These are phyloP conservation scores for Neurospora sp. DNA, from an alignment of 495 filamentous ascomycete genomes.

Conservation along the genomic window DNA sequence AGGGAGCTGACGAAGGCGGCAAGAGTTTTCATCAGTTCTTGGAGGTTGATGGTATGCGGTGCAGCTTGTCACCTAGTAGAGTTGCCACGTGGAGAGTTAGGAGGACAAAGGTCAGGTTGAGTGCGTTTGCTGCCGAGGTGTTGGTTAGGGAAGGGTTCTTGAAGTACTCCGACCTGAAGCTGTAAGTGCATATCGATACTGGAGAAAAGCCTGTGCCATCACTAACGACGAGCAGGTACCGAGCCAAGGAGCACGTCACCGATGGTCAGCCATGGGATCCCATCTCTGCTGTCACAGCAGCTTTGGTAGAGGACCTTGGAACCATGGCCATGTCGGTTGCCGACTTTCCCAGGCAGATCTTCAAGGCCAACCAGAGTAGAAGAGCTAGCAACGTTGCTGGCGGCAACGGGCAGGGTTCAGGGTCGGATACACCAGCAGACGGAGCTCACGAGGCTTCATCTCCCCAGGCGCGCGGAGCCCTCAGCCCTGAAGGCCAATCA, in stretches of 20 bases:
- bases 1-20: conserved; percentile 52
- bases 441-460: background rate
- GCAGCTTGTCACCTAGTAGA: conserved; percentile 51
- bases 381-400: background rate
- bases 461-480: background rate
- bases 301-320: conserved; percentile 63
- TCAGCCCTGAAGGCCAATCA: background rate
- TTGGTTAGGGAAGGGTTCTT: conserved; percentile 52
- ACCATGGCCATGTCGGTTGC: conserved; percentile 72
- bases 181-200: conserved; percentile 36
- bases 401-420: background rate
- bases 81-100: conserved; percentile 63
- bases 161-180: conserved; percentile 53
- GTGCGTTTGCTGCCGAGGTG: conserved; percentile 57
- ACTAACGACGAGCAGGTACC: conserved; percentile 41
- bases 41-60: conserved; percentile 49
- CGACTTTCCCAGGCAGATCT: conserved; percentile 69
- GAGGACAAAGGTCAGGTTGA: conserved; percentile 51
- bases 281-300: conserved; percentile 59
- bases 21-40: conserved; percentile 62
- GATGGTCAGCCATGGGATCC: conserved; percentile 64
- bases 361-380: conserved; percentile 20
- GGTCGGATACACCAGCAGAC: conserved; percentile 6
- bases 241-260: conserved; percentile 57
- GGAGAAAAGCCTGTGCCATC: background rate